phyloP scores from a whole-genome alignment of 2,329 filamentous ascomycete genomes.

The Allantophomopsis cytisporea region DNA sequence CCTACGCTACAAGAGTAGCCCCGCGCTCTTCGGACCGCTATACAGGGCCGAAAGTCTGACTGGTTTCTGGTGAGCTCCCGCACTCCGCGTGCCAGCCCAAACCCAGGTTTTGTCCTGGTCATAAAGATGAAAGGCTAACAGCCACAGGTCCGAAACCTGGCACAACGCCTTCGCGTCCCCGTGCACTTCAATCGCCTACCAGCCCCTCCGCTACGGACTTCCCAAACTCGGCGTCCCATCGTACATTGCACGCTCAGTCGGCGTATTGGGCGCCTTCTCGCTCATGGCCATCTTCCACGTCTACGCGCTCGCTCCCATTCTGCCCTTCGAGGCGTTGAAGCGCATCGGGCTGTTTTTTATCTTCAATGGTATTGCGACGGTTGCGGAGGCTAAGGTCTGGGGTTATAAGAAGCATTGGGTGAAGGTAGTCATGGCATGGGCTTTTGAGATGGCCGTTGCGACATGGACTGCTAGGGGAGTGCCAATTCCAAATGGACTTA shows the following conservation, averaged over 20 bases:
- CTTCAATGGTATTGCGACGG: slow-evolving; percentile 22
- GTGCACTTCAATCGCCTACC: slow-evolving; percentile 23
- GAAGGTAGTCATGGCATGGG: slow-evolving; percentile 19
- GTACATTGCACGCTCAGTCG: slow-evolving; percentile 17
- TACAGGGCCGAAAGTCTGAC: slow-evolving; percentile 21
- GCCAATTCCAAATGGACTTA: slow-evolving; percentile 19
- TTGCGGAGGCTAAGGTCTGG: slow-evolving; percentile 20
- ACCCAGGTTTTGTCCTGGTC: background rate
- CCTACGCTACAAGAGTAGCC: slow-evolving; percentile 21
- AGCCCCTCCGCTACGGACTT: slow-evolving; percentile 19
- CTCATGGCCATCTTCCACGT: slow-evolving; percentile 26
- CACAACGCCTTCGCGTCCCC: slow-evolving; percentile 26
- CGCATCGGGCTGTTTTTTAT: slow-evolving; percentile 24
- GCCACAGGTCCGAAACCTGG: slow-evolving; percentile 22
- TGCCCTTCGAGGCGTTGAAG: slow-evolving; percentile 15
- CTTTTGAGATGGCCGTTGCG: slow-evolving; percentile 18
- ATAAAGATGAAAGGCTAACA: background rate
- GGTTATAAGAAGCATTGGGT: slow-evolving; percentile 19
- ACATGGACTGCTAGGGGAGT: slow-evolving; percentile 20
- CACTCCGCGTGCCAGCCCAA: background rate
- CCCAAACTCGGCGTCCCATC: slow-evolving; percentile 17
- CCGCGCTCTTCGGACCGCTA: slow-evolving; percentile 24
- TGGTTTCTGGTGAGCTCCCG: slow-evolving; percentile 20
- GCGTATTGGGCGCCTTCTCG: slow-evolving; percentile 22
- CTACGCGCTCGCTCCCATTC: slow-evolving; percentile 21